phyloP scores from a whole-genome alignment of 768 basidiomycete species.

The Mycena rosella region DNA sequence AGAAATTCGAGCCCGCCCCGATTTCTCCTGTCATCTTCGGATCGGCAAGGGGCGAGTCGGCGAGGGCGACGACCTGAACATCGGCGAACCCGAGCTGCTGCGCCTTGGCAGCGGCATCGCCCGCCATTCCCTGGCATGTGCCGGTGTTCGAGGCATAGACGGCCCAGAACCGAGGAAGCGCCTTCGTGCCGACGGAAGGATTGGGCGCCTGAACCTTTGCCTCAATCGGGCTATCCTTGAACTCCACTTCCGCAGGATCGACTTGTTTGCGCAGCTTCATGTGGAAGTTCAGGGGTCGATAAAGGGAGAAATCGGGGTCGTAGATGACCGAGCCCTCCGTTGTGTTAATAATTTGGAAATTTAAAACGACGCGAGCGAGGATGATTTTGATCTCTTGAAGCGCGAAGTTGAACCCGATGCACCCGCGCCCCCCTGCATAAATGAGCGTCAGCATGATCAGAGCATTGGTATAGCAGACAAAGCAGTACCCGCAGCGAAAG shows the following conservation, averaged over 20 bases:
- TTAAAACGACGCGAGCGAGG: neutral
- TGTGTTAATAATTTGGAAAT: slow-evolving; percentile 29
- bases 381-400: slow-evolving; percentile 25
- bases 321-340: slow-evolving; percentile 35
- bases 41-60: slow-evolving; percentile 30
- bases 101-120: slow-evolving; percentile 23
- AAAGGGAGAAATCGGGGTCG: slow-evolving; percentile 33
- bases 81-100: slow-evolving; percentile 30
- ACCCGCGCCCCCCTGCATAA: slow-evolving; percentile 26
- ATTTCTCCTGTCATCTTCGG: neutral
- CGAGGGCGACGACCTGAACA: slow-evolving; percentile 23
- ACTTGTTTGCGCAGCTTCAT: slow-evolving; percentile 33
- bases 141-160: slow-evolving; percentile 32
- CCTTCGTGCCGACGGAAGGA: slow-evolving; percentile 15
- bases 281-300: slow-evolving; percentile 28
- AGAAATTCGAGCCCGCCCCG: slow-evolving; percentile 28
- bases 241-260: neutral
- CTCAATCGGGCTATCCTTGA: neutral
- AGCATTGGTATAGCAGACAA: neutral
- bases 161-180: slow-evolving; percentile 28
- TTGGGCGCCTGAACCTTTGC: slow-evolving; percentile 21
- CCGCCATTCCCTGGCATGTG: slow-evolving; percentile 32
- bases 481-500: slow-evolving; percentile 22
- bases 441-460: neutral
- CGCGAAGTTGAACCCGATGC: slow-evolving; percentile 34